Base-by-base conservation (phyloP, 139 green algal genomes). In the Astrephomene gubernaculifera region DNA sequence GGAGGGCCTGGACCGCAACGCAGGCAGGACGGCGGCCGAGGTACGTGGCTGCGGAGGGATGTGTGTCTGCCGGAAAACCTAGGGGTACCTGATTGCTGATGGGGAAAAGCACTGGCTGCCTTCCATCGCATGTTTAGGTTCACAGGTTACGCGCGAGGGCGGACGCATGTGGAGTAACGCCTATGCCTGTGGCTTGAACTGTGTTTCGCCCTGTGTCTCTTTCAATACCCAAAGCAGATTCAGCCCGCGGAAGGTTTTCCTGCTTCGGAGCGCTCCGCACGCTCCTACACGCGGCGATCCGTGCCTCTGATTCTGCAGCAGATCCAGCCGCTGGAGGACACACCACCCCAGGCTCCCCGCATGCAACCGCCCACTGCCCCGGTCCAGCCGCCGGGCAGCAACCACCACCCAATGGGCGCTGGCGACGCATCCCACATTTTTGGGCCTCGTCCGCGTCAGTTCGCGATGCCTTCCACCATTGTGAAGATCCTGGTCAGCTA, bases 401-500 rank as follows among this genome's bases (percentile, higher is more conserved):
- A 29, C 57, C 6, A 65, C 22, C 57, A 9, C 6, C 57, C 6
- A 6, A 29, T 65, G 57, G 22, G 6, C 57, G 19, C 57, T 33
- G 57, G 17, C 22, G 6, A 65, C 19, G 4, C 31, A 31, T 4
- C 33, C 12, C n/a, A 71, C 12, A n/a, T 41, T 24, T n/a, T 4
- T 3, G 22, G 7, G 24, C 31, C 31, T 44, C 31, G 25, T 29
- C 4, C 64, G 24, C 41, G 64, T 21, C 1, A 10, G 64, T 31
- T 2, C 72, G 72, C 72, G 29, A 49, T 7, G 53, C 36, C 27
- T 53, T 53, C 27, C 73, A 81, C 52, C 73, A 81, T 81, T 8
- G 35, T 81, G 22, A 81, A 81, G 53, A 81, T 81, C 53, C 70
- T 81, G 9, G 52, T 81, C n/a, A 70, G 53, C 53, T 81, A 81